phyloP scores from a whole-genome alignment of 2,329 filamentous ascomycete genomes.

The Plenodomus tracheiphilus region DNA sequence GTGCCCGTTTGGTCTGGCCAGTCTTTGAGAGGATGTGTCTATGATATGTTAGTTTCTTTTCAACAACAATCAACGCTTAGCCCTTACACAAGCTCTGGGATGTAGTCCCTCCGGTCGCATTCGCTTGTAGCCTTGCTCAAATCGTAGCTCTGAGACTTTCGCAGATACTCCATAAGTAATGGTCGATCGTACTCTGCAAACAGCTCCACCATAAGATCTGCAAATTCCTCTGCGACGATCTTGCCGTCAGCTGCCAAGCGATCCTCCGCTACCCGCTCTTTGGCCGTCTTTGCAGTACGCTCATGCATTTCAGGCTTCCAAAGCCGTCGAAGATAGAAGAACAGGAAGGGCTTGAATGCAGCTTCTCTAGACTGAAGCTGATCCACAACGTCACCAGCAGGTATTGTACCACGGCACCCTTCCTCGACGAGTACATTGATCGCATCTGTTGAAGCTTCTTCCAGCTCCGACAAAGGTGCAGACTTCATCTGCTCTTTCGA shows the following conservation, averaged over 20 bases:
- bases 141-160: slow-evolving; percentile 81
- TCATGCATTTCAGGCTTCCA: slow-evolving; percentile 75
- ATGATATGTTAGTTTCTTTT: slow-evolving; percentile 16
- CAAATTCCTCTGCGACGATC: slow-evolving; percentile 79
- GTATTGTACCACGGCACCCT: slow-evolving; percentile 84
- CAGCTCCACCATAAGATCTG: slow-evolving; percentile 81
- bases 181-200: slow-evolving; percentile 83
- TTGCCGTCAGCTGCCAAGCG: slow-evolving; percentile 61
- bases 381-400: slow-evolving; percentile 73
- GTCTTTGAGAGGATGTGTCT: slow-evolving; percentile 89
- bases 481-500: slow-evolving; percentile 68
- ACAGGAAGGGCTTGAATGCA: slow-evolving; percentile 72
- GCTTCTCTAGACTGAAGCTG: slow-evolving; percentile 65
- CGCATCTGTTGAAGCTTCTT: slow-evolving; percentile 78
- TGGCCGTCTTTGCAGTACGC: slow-evolving; percentile 38
- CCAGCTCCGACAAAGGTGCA: slow-evolving; percentile 71
- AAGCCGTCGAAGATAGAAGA: slow-evolving; percentile 85
- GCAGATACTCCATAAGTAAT: slow-evolving; percentile 84
- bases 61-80: not conserved
- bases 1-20: slow-evolving; percentile 86
- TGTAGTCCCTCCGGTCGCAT: slow-evolving; percentile 79
- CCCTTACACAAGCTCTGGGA: slow-evolving; percentile 79
- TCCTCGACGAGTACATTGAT: slow-evolving; percentile 87
- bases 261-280: slow-evolving; percentile 44
- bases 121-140: slow-evolving; percentile 77